Evolutionary conservation across 352 stramenopile genomes (phyloP), one percentile per base, ranked within the genome.

Genomic region (Phytophthora megakarya): DNA sequence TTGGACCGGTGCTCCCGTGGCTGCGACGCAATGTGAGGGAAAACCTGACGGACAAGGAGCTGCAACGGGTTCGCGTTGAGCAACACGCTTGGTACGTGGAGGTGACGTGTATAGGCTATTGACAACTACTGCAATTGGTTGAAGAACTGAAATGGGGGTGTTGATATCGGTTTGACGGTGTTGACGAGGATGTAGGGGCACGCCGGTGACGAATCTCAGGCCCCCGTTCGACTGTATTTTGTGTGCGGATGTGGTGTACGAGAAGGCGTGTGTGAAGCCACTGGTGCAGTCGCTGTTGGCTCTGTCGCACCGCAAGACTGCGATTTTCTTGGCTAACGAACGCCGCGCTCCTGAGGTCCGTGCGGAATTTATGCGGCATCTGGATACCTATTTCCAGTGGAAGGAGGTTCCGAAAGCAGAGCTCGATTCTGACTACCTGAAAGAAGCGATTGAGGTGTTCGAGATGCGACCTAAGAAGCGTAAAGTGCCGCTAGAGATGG

Each of bases 191-290:
- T 44, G 38, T 53, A 90, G 82, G 86, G 86, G 83, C 54, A 92
- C 80, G 23, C 76, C 80, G 1, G 51, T 76, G 50, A 75, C 65
- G 18, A 76, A 80, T 26, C 58, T 94, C 6, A 71, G 75, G 30
- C 62, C 68, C n/a, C 85, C 85, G 21, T 91, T 90, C 58, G 86
- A 95, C 65, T 90, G 81, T 39, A 84, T 95, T 47, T 57, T 95
- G 55, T 92, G 83, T 65, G 86, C 86, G 0, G 86, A 95, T 58
- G 83, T 92, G 25, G 70, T 95, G 47, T 95, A 92, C 62, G 86
- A 95, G 58, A 92, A 90, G 42, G 76, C 78, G 15, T 87, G 76
- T 25, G 81, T 95, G 45, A 78, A 81, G 28, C 86, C 86, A 26
- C 49, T 95, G 21, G 75, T 95, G 63, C 81, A 95, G 72, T 92